phyloP scores from a whole-genome alignment of 2,329 filamentous ascomycete species.

The Fusarium hainanense region DNA sequence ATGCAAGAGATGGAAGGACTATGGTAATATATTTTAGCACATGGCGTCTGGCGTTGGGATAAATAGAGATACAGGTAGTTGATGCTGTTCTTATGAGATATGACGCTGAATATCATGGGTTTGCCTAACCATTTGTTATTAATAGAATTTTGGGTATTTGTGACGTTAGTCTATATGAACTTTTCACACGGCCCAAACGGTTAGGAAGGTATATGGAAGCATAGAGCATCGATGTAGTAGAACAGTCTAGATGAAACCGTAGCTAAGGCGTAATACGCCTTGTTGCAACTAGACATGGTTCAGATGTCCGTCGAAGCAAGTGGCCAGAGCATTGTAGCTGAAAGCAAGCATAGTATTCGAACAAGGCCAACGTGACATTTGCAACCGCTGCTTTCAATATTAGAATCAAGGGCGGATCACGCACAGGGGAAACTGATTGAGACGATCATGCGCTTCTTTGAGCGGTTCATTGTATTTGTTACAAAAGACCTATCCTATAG shows the following conservation, averaged over 20 bases:
- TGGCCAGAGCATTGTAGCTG: neutral
- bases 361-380: neutral
- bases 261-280: neutral
- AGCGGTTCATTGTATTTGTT: slow-evolving; percentile 39
- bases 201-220: neutral
- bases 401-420: neutral
- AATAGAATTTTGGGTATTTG: neutral
- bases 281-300: neutral
- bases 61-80: neutral
- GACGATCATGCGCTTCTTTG: slow-evolving; percentile 30
- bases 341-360: neutral
- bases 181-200: neutral
- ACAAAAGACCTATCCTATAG: slow-evolving; percentile 32
- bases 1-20: slow-evolving; percentile 72
- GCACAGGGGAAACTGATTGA: neutral
- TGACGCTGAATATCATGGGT: neutral
- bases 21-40: slow-evolving; percentile 51
- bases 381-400: neutral
- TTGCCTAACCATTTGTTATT: neutral
- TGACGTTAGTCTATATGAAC: neutral
- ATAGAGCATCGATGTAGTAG: neutral
- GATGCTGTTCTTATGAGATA: neutral
- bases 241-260: neutral
- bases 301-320: neutral
- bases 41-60: slow-evolving; percentile 9